Conservation (phyloP, 352 stramenopile genomes). For the Phytophthora hibernalis region DNA sequence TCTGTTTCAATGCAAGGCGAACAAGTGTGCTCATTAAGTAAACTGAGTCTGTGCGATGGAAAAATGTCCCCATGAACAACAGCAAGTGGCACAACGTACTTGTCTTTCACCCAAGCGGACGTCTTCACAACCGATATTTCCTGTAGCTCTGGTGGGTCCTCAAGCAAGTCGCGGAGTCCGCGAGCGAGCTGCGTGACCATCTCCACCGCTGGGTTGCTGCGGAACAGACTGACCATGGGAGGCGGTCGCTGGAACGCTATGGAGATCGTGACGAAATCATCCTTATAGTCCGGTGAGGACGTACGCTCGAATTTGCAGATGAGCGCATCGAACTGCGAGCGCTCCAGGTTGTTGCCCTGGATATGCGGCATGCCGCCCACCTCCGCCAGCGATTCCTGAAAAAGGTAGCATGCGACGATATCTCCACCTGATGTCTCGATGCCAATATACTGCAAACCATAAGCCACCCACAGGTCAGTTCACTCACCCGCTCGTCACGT, state of each 20-base stretch:
- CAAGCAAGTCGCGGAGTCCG: conserved; percentile 77
- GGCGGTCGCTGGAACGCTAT: conserved; percentile 87
- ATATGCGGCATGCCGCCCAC: conserved; percentile 87
- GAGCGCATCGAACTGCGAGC: conserved; percentile 84
- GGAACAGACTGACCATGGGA: conserved; percentile 82
- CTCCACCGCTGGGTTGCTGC: conserved; percentile 83
- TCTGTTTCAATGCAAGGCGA: conserved; percentile 33
- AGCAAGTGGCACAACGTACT: conserved; percentile 45
- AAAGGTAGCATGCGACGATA: conserved; percentile 86
- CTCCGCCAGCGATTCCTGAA: conserved; percentile 86
- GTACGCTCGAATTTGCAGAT: conserved; percentile 89
- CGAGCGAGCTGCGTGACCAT: conserved; percentile 87
- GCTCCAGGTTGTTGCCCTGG: conserved; percentile 78
- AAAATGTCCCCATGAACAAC: too few relatives aligned
- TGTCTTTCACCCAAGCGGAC: conserved; percentile 86
- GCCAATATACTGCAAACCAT: conserved; percentile 70
- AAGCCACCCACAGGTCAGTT: conserved; percentile 32
- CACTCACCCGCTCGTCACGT: conserved; percentile 16
- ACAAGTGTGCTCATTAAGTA: conserved; percentile 27
- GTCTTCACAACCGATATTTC: conserved; percentile 86
- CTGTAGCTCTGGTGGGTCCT: conserved; percentile 80
- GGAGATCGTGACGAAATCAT: conserved; percentile 84
- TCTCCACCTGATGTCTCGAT: conserved; percentile 79
- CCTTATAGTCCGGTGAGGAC: conserved; percentile 62
- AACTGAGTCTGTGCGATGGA: conserved; percentile 5